Evolutionary conservation across 2,329 filamentous ascomycete genomes (phyloP).

Genomic region (Fusarium cyanostomum): DNA sequence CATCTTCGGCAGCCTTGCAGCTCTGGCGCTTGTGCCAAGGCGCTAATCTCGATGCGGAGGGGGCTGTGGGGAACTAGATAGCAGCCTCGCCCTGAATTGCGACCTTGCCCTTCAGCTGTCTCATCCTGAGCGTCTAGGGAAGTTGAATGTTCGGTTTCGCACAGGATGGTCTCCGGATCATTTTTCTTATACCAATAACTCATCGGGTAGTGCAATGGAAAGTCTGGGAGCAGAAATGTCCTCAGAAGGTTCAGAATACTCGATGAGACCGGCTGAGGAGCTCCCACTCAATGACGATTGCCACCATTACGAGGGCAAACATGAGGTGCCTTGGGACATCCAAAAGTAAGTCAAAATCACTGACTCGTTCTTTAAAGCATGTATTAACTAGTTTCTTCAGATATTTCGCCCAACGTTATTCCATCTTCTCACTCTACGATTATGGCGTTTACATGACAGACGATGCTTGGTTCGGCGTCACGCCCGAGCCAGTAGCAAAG

Average conservation of each 20-base stretch:
- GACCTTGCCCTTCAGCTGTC: constrained; percentile 14
- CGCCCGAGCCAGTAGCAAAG: constrained; percentile 90
- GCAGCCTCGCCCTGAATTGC: constrained; percentile 43
- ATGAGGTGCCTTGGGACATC: constrained; percentile 82
- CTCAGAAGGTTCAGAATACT: constrained; percentile 29
- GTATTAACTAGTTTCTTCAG: constrained; percentile 54
- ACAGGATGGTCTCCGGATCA: not conserved
- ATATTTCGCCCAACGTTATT: constrained; percentile 90
- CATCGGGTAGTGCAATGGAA: constrained; percentile 17
- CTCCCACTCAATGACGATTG: constrained; percentile 69
- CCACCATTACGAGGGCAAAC: constrained; percentile 76
- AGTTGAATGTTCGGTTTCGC: not conserved
- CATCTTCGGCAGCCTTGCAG: constrained; percentile 42
- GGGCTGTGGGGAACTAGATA: constrained; percentile 24
- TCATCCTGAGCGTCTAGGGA: not conserved
- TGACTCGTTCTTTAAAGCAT: not conserved
- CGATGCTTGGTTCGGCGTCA: constrained; percentile 96
- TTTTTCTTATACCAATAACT: not conserved
- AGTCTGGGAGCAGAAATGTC: constrained; percentile 15
- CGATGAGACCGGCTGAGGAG: constrained; percentile 54
- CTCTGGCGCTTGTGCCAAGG: constrained; percentile 33
- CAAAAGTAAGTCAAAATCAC: constrained; percentile 73
- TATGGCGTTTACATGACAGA: constrained; percentile 90
- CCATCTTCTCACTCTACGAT: constrained; percentile 88
- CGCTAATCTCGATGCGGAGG: constrained; percentile 21